These are phyloP conservation scores for Echium plantagineum DNA, from an alignment of 257 asterid genomes.

Conservation along the genomic window DNA sequence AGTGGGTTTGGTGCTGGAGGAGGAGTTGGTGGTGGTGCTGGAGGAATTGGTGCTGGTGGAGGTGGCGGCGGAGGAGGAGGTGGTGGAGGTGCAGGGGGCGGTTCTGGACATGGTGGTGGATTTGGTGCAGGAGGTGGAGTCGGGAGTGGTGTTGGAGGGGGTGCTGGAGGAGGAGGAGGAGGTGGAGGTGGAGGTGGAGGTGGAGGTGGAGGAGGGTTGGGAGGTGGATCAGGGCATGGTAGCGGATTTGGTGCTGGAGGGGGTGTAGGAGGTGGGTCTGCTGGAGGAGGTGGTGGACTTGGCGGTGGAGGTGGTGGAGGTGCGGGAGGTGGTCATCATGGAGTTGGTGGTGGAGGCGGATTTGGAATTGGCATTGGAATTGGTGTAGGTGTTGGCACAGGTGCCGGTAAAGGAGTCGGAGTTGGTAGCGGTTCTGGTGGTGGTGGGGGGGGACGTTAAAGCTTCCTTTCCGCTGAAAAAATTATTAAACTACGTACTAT, in stretches of 20 bases:
- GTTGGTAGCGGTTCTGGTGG: conserved; percentile 8
- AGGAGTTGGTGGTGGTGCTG: conserved; percentile 13
- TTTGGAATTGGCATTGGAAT: conserved; percentile 1
- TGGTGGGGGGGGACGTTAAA: conserved; percentile 4
- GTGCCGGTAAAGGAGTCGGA: conserved; percentile 7
- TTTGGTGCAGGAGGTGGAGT: conserved; percentile 18
- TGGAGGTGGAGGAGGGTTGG: conserved; percentile 10
- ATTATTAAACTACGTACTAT: neutral
- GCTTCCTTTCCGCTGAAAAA: no score
- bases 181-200: conserved; percentile 12
- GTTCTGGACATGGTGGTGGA: conserved; percentile 19
- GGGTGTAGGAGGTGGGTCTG: conserved; percentile 10
- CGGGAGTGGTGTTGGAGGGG: conserved; percentile 19
- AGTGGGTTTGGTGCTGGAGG: conserved; percentile 15
- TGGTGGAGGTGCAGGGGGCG: conserved; percentile 14
- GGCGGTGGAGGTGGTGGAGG: conserved; percentile 6
- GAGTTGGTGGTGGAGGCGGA: neutral
- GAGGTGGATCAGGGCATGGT: conserved; percentile 11
- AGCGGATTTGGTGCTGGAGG: conserved; percentile 11
- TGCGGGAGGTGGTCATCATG: conserved; percentile 3
- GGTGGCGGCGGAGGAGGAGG: conserved; percentile 15
- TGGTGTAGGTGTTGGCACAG: neutral
- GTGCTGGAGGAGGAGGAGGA: conserved; percentile 9
- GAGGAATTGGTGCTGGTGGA: conserved; percentile 16
- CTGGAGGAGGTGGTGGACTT: conserved; percentile 6